Evolutionary conservation across 768 basidiomycete species (phyloP), one percentile per base, ranked within the genome.

Genomic region (Pluteus cervinus): DNA sequence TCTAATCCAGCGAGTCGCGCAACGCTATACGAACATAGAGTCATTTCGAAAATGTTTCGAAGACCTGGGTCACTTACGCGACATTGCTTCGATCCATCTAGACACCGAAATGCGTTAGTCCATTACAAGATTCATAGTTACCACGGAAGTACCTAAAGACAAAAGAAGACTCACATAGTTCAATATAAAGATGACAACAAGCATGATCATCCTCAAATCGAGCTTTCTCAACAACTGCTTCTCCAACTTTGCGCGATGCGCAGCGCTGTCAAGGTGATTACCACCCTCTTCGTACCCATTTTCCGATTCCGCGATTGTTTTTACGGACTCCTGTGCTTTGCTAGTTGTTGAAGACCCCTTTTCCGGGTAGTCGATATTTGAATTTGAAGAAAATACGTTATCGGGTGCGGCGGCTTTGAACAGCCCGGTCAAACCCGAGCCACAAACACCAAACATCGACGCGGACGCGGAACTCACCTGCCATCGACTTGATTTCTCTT

Each of bases 81-180:
- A 61, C 71, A 45, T 79, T 78, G 44, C 71, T 78, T 14, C 76
- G 63, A 51, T 77, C 77, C 28, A 79, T 63, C 74, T 76, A 39
- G 14, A n/a, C 23, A 17, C 23, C 6, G 29, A 17, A 34, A 25
- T 34, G n/a, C n/a, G n/a, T n/a, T n/a, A n/a, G n/a, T n/a, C n/a
- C n/a, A n/a, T n/a, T n/a, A n/a, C n/a, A n/a, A 17, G 34, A 15
- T 24, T 1, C 21, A 29, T 21, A 17, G 12, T 11, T 33, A 24
- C 16, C 20, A 20, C 24, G 21, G 22, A n/a, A n/a, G n/a, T n/a
- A n/a, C n/a, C n/a, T n/a, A 25, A n/a, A 33, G 21, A 18, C 4
- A 33, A 24, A 29, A 12, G 14, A n/a, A 9, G 11, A 39, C 47
- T 37, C 35, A 53, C 54, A 28, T 48, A 52, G 40, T 54, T 54